Evolutionary conservation across 2,329 filamentous ascomycete genomes (phyloP), one percentile per base, ranked within the genome.

Genomic region (Verruconis gallopava): DNA sequence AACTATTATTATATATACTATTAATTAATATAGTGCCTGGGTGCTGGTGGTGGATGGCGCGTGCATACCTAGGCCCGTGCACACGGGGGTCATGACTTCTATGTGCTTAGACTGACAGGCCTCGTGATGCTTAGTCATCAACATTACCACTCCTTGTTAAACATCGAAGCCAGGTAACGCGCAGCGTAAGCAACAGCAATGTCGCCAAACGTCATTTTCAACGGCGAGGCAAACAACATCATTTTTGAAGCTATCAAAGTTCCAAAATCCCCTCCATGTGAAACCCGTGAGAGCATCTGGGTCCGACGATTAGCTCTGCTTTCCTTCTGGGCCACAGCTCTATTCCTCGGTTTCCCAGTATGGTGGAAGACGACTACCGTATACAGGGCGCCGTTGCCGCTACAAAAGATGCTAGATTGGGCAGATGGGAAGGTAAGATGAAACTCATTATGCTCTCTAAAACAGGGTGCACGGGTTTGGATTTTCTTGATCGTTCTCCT

Each of bases 331-430:
- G 67, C 77, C 4, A 77, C 96, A 28, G 84, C 93, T 4, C 58
- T 93, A 4, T 72, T 81, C 21, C 64, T 98, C 4, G 91, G 91
- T 2, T 60, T 98, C 49, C 91, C 91, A 44, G 80, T 93, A 73
- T 98, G 91, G 91, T 93, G 85, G 78, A 79, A 78, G 59, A 96
- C 91, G 1, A 98, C 91, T 3, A 81, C 83, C 0, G 93, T 96
- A 43, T 88, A 93, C 60, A 76, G 91, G 43, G 88, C 89, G 11
- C 72, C 78, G 35, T 66, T 98, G 51, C 91, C 91, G 4, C 61
- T 95, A 50, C 73, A 81, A 55, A 73, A 79, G 42, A 98, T 98
- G 91, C 74, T 82, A 50, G 74, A 81, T 47, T 96, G 91, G 89
- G 83, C 85, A 6, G 83, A 93, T 54, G 86, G 86, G 49, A 85